Base-by-base conservation (phyloP, 495 filamentous ascomycete species). In the Aspergillus heteromorphus region DNA sequence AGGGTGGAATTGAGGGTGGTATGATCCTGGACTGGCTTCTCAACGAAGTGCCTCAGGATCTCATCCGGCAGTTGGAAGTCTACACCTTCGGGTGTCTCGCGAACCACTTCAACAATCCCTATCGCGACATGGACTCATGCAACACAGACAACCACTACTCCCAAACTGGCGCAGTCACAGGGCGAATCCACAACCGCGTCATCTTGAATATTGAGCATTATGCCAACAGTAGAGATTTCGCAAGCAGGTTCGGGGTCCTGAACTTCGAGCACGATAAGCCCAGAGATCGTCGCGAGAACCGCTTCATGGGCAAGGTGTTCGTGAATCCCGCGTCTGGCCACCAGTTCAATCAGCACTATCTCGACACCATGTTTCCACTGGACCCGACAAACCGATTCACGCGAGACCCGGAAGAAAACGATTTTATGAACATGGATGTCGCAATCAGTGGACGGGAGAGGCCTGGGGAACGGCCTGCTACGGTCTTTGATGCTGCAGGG, bases 81-180 rank as follows among this genome's bases (percentile, higher is more conserved):
- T 93, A 92, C 67, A 93, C 89, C 0, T 95, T 95, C 61, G 90
- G 88, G 8, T 85, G 81, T 51, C 88, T 89, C 6, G 87, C 90
- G 2, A 92, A 91, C 59, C 90, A 93, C 66, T 95, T 92, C 65
- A 92, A 91, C 67, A 91, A 92, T 55, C 90, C 89, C 4, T 80
- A 79, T 56, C 30, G 73, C 73, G 18, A 57, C 36, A 13, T n/a
- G 8, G 13, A 38, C 13, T 38, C 34, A 14, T 38, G 5, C n/a
- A 38, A 5, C 34, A 5, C 34, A 38, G 34, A 4, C 5, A 38
- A 14, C 27, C 2, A 7, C 65, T 38, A 38, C 55, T 34, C 25
- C 20, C 20, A 10, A 18, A 51, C 6, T 41, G 80, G 36, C 29
- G 71, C 16, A 83, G 93, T 47, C 71, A 79, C 1, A 27, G 27